Conservation (phyloP, 257 asterid species). For the Lavandula angustifolia region DNA sequence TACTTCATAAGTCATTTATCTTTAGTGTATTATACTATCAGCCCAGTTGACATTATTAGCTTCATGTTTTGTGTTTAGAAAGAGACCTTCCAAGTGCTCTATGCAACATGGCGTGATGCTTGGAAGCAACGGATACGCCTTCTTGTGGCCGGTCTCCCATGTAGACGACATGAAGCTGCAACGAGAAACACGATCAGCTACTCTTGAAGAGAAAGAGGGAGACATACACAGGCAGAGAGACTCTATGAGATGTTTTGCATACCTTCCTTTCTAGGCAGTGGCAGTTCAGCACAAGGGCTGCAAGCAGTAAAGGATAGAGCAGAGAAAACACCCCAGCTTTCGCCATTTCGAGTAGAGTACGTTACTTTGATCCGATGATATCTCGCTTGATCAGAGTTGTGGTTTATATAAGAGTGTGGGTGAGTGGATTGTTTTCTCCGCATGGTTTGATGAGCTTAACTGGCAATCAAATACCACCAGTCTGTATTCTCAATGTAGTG, state of each 20-base stretch:
- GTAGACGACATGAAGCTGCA: constrained; percentile 48
- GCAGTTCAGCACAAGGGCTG: constrained; percentile 42
- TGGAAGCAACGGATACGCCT: constrained; percentile 36
- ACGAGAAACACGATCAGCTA: neutral
- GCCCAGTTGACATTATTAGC: neutral
- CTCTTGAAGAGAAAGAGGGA: too few species aligned
- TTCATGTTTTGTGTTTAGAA: neutral
- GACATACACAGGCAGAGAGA: neutral
- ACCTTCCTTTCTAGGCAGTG: constrained; percentile 46
- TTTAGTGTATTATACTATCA: neutral
- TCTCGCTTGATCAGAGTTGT: too few species aligned
- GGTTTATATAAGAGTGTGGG: constrained; percentile 10
- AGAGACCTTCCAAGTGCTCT: constrained; percentile 46
- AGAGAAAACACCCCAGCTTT: constrained; percentile 26
- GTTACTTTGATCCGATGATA: neutral
- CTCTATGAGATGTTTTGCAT: neutral
- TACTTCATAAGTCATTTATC: neutral
- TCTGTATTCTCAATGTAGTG: neutral
- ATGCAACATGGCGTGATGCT: constrained; percentile 43
- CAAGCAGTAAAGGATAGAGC: constrained; percentile 39
- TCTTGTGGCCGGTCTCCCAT: constrained; percentile 45
- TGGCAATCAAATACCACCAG: constrained; percentile 7
- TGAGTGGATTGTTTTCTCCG: constrained; percentile 10
- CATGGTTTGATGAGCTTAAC: constrained; percentile 12
- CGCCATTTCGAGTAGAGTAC: constrained; percentile 27